Evolutionary conservation across 1,284 basidiomycete genomes (phyloP).

Genomic region (Laetiporus sulphureus): DNA sequence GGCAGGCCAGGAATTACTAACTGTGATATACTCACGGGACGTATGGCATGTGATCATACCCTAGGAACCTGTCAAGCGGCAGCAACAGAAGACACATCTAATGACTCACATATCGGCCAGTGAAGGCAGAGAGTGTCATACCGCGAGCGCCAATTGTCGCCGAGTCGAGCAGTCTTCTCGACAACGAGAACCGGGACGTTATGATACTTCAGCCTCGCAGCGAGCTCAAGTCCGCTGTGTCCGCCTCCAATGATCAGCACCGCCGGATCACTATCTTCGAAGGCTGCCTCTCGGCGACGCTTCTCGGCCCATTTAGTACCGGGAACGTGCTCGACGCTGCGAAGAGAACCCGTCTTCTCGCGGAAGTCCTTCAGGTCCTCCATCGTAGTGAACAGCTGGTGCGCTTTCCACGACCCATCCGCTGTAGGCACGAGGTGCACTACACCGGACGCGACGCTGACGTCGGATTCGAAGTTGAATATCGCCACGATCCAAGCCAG

Average conservation of each 20-base stretch:
- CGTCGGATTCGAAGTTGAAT: conserved; percentile 46
- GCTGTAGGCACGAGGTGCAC: conserved; percentile 42
- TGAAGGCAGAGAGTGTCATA: conserved; percentile 52
- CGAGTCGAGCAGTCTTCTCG: conserved; percentile 42
- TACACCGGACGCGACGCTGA: conserved; percentile 41
- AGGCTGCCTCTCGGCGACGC: conserved; percentile 29
- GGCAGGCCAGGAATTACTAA: neutral
- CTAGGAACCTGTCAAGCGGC: neutral
- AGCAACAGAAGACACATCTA: conserved; percentile 1
- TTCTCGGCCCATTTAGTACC: conserved; percentile 26
- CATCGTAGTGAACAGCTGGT: conserved; percentile 47
- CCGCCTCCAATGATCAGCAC: conserved; percentile 55
- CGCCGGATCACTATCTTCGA: conserved; percentile 26
- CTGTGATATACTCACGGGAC: conserved; percentile 1
- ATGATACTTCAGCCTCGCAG: conserved; percentile 46
- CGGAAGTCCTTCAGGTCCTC: conserved; percentile 44
- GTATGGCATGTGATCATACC: conserved; percentile 8
- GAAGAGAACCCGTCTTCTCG: conserved; percentile 28
- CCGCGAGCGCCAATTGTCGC: conserved; percentile 47
- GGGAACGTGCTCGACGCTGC: conserved; percentile 27
- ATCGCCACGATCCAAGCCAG: conserved; percentile 45
- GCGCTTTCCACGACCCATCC: conserved; percentile 43
- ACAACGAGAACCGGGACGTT: conserved; percentile 42
- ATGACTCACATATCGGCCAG: conserved; percentile 46
- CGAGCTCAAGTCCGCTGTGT: conserved; percentile 49